Base-by-base conservation (phyloP, 148 eudicot species). In the Vaccinium myrtillus region DNA sequence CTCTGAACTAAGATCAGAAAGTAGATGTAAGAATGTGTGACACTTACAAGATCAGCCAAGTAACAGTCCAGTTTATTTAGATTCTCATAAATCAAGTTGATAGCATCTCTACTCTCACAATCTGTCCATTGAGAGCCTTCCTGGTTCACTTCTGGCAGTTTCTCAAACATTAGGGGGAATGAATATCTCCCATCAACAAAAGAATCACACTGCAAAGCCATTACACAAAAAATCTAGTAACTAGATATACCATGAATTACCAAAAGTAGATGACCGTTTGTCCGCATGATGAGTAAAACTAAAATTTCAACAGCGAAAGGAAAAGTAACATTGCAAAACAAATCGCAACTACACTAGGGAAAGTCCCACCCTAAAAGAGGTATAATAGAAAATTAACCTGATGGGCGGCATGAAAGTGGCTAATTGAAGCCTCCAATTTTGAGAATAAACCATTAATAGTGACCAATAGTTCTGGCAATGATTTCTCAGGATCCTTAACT, bases 111-210 rank as follows among this genome's bases (percentile, higher is more conserved):
- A 85, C 91, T 90, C 86, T 94, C 96, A 85, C 87, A 89, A 73
- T 93, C 98, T 55, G 95, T 92, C 98, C 97, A 94, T 83, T 93
- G 93, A 80, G 92, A 88, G 23, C 86, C 95, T 89, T 91, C 94
- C 80, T 86, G 89, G 75, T 87, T 90, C 77, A 89, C 91, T 89
- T 90, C 95, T 77, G 93, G 91, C 83, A 91, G 88, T 87, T 93
- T 93, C 80, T 88, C 92, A 85, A 95, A 93, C 82, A 87, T 84
- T 54, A 91, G 77, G 43, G 93, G 87, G 56, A 87, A 59, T 56
- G 93, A 90, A 80, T 85, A 84, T 82, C 88, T 90, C 80, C 87
- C 98, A 75, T 85, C 92, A 86, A 90, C 88, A 73, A 89, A 90
- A 82, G 94, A 91, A 82, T 89, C 94, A 84, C 82, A 84, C 98